phyloP scores from a whole-genome alignment of 139 green algal species.

The Picochlorum sp. region DNA sequence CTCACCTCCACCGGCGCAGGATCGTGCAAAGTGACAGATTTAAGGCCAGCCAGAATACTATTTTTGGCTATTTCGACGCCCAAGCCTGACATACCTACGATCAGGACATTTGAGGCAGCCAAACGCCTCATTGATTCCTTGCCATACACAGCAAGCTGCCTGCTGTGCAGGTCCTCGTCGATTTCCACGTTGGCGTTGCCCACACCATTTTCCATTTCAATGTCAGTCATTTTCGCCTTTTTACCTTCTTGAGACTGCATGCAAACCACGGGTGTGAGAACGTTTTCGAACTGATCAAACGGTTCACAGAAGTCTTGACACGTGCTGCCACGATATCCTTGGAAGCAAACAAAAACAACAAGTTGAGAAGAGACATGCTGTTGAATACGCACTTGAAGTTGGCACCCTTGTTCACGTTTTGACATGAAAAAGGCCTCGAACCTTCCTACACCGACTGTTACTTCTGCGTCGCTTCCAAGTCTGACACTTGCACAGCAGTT shows the following conservation, averaged over 20 bases:
- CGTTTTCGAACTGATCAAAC: conserved; percentile 9
- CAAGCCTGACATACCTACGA: conserved; percentile 77
- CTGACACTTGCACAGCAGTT: no score
- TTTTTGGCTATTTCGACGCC: conserved; percentile 97
- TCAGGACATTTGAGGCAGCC: conserved; percentile 69
- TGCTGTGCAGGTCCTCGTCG: conserved; percentile 94
- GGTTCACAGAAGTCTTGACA: no score
- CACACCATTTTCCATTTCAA: conserved; percentile 19
- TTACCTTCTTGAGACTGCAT: conserved; percentile 12
- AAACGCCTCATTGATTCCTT: conserved; percentile 87
- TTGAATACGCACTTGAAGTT: no score
- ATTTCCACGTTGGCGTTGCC: conserved; percentile 40
- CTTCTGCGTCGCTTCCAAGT: no score
- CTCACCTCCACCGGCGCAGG: conserved; percentile 25
- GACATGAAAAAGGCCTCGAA: conserved; percentile 16
- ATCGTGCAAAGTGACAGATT: conserved; percentile 84
- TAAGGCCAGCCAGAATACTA: conserved; percentile 93
- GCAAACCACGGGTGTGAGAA: not conserved
- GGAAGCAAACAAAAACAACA: no score
- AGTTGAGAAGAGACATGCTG: not conserved
- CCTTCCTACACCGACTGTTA: no score
- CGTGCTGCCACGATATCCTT: no score
- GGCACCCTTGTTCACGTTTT: conserved; percentile 9
- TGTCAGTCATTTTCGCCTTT: conserved; percentile 20
- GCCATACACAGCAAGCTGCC: conserved; percentile 96